These are phyloP conservation scores for Fusarium sp. DNA, from an alignment of 2,329 filamentous ascomycete genomes.

Conservation along the genomic window DNA sequence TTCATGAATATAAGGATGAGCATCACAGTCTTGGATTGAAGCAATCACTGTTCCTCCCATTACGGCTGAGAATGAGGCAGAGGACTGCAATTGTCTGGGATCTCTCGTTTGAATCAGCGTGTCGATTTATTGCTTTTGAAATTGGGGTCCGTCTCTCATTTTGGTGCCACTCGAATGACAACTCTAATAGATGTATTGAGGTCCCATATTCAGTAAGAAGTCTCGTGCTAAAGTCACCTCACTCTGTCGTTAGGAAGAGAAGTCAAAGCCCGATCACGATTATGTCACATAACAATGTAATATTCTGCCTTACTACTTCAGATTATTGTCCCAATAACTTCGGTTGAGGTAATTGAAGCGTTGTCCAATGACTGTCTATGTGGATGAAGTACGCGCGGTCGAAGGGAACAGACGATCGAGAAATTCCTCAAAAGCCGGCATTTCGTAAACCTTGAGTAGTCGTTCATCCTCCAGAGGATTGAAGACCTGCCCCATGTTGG, in stretches of 20 bases:
- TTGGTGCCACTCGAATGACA: no score
- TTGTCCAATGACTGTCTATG: fast-evolving
- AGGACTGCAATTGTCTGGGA: no score
- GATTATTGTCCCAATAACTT: fast-evolving
- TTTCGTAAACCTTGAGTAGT: background rate
- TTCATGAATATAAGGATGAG: fast-evolving
- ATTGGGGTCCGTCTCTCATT: no score
- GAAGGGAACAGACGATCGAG: background rate
- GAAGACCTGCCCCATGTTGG: background rate
- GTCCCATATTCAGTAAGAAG: fast-evolving
- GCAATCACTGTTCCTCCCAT: no score
- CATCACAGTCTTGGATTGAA: background rate
- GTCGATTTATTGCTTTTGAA: no score
- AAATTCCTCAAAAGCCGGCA: background rate
- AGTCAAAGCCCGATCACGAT: fast-evolving
- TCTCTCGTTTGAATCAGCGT: no score
- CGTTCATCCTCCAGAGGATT: background rate
- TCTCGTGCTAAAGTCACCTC: fast-evolving
- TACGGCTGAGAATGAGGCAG: no score
- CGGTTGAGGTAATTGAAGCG: fast-evolving
- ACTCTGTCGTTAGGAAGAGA: fast-evolving
- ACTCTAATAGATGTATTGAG: no score
- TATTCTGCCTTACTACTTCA: fast-evolving
- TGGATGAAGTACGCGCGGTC: fast-evolving
- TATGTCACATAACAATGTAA: fast-evolving